phyloP scores from a whole-genome alignment of 1,139 yeast species.

The Diutina neorugosa region DNA sequence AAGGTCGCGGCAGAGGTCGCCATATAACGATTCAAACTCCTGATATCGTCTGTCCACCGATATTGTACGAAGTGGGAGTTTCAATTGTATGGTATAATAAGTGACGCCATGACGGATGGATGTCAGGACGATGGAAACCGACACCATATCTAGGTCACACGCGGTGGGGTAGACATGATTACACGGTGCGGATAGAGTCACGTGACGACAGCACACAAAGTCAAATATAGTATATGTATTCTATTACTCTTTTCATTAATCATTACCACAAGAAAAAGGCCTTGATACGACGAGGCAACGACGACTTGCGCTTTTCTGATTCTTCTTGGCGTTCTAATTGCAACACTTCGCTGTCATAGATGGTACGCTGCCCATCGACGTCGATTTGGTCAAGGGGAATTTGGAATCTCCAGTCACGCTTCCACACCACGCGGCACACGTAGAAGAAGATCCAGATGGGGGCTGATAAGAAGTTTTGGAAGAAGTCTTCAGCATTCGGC shows the following conservation, averaged over 20 bases:
- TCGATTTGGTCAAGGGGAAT: constrained; percentile 42
- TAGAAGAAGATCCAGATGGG: constrained; percentile 24
- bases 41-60: not conserved
- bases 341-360: constrained; percentile 38
- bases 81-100: not conserved
- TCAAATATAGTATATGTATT: not conserved
- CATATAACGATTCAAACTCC: not conserved
- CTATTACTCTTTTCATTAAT: not conserved
- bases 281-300: not conserved
- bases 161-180: not conserved
- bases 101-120: not conserved
- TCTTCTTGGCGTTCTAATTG: constrained; percentile 56
- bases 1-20: not conserved
- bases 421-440: constrained; percentile 31
- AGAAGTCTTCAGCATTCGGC: constrained; percentile 25
- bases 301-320: constrained; percentile 33
- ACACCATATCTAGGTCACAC: not conserved
- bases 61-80: not conserved
- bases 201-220: not conserved
- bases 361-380: constrained; percentile 60
- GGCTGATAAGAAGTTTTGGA: constrained; percentile 25
- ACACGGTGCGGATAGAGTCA: not conserved
- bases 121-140: not conserved
- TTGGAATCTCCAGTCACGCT: constrained; percentile 27
- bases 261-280: constrained; percentile 2